These are phyloP conservation scores for Friedmanniomyces simplex DNA, from an alignment of 495 filamentous ascomycete species.

Conservation along the genomic window DNA sequence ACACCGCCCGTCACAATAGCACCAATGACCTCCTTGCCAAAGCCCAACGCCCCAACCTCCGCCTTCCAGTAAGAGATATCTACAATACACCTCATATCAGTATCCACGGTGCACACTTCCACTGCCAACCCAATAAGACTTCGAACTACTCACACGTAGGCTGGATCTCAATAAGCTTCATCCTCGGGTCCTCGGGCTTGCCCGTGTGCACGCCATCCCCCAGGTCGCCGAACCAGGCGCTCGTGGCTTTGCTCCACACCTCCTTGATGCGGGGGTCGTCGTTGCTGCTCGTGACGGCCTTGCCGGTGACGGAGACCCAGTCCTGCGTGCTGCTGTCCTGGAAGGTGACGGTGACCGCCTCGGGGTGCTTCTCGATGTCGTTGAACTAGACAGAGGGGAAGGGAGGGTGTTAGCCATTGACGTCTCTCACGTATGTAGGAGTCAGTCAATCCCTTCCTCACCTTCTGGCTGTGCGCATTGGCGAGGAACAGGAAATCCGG, in stretches of 20 bases:
- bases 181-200: constrained; percentile 32
- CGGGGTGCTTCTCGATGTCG: constrained; percentile 28
- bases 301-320: constrained; percentile 35
- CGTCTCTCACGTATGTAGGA: no score
- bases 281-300: constrained; percentile 23
- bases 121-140: neutral
- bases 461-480: constrained; percentile 33
- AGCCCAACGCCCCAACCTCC: constrained; percentile 18
- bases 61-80: constrained; percentile 25
- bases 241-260: constrained; percentile 25
- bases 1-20: constrained; percentile 25
- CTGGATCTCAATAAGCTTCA: constrained; percentile 29
- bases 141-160: constrained; percentile 19
- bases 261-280: constrained; percentile 36
- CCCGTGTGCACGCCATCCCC: constrained; percentile 37
- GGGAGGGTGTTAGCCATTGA: no score
- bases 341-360: constrained; percentile 31
- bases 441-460: no score
- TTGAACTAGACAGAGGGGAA: constrained; percentile 16
- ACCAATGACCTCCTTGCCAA: constrained; percentile 23
- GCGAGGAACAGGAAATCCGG: constrained; percentile 38
- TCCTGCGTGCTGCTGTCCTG: constrained; percentile 33
- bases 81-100: neutral
- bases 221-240: constrained; percentile 38
- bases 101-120: no score